Base-by-base conservation (phyloP, 108 stramenopile genomes). In the Ochromonas danica region DNA sequence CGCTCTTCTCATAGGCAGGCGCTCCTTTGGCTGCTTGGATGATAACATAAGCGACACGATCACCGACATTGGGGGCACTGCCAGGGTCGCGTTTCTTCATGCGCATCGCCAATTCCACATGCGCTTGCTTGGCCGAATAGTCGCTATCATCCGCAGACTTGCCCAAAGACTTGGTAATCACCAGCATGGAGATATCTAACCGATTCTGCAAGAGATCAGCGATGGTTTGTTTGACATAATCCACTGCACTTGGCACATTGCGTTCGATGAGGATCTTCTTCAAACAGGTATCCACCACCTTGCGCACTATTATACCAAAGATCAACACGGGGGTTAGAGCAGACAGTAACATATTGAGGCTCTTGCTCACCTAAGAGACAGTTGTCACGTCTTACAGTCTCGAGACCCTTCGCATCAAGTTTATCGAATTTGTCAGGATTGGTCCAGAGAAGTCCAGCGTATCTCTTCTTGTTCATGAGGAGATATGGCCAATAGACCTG, bases 1-100 rank as follows among this genome's bases (percentile, higher is more conserved):
- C 98, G 3, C 90, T 92, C 84, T 95, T 94, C 83, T 96, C 94
- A 71, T 92, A 99, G 33, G 91, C 95, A 35, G 93, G 91, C 25
- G 94, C 91, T 41, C 93, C 93, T 86, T 96, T 98, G 27, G 90
- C 91, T 61, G 90, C 96, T 61, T 97, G 93, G 74, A 98, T 94
- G 71, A 99, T 98, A 31, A 99, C 97, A 86, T 99, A 99, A 1
- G 98, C 95, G n/a, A 99, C 97, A 77, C 98, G 98, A 87, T 99
- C 98, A 61, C 98, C 98, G 89, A 99, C 93, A 74, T 94, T 94
- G 0, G 98, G 98, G 28, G 98, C 98, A 1, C 93, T 93, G n/a
- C 30, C 60, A 41, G 77, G 77, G 14, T 70, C 62, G 0, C 98
- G 93, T 79, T 95, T 93, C 80, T 90, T 88, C 97, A 99, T 97